phyloP scores from a whole-genome alignment of 2,329 filamentous ascomycete species.

The Didymella arachidicola region DNA sequence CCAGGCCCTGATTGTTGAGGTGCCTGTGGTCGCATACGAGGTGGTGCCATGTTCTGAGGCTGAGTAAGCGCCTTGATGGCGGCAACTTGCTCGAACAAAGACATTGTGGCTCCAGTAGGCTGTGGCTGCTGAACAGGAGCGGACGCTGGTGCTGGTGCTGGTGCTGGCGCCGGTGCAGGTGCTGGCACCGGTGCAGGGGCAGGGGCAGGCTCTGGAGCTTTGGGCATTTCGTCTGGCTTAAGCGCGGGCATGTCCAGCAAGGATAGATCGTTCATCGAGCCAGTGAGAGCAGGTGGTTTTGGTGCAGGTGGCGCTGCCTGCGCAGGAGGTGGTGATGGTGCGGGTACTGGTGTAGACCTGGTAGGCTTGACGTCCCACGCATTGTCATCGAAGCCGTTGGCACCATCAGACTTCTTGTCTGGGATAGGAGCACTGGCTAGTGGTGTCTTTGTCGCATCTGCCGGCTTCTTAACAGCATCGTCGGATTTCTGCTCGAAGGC shows the following conservation, averaged over 20 bases:
- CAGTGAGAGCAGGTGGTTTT: constrained; percentile 58
- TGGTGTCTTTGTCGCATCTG: constrained; percentile 59
- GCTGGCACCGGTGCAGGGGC: constrained; percentile 56
- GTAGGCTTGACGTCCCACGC: constrained; percentile 95
- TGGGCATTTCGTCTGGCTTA: constrained; percentile 46
- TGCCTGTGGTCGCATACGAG: constrained; percentile 73
- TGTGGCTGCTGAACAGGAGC: constrained; percentile 43
- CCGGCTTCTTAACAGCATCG: constrained; percentile 54
- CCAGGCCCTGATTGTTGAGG: constrained; percentile 68
- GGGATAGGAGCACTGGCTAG: constrained; percentile 57
- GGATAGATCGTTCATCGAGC: constrained; percentile 74
- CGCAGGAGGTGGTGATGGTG: constrained; percentile 52
- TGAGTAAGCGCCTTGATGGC: constrained; percentile 50
- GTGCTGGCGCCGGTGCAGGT: constrained; percentile 47
- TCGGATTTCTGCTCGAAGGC: constrained; percentile 73
- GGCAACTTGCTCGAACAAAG: constrained; percentile 49
- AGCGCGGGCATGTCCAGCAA: constrained; percentile 62
- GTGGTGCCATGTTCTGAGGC: constrained; percentile 50
- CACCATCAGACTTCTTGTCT: constrained; percentile 53
- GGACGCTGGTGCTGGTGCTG: constrained; percentile 50
- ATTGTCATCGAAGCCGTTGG: constrained; percentile 87
- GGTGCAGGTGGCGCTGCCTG: constrained; percentile 56
- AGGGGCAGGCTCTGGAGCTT: constrained; percentile 53
- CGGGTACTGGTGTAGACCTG: constrained; percentile 60
- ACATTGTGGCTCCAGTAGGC: constrained; percentile 56